Evolutionary conservation across 2,329 filamentous ascomycete species (phyloP), one percentile per base, ranked within the genome.

Genomic region (Talaromyces sp.): DNA sequence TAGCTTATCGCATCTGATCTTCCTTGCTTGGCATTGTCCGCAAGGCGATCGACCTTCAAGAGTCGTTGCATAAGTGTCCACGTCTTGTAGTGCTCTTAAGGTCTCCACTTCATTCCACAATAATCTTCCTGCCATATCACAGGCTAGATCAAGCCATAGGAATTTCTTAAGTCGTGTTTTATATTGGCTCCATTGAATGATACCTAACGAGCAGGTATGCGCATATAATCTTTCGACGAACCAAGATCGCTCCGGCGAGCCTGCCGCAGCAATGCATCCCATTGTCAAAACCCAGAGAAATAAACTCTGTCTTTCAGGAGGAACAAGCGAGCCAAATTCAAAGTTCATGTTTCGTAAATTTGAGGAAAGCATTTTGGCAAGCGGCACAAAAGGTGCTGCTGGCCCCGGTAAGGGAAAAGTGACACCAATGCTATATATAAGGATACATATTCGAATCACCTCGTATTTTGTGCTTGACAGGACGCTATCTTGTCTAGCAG

Each of bases 111-210:
- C 62, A 11, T 60, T 64, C 74, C 75, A 78, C 4, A 78, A 62
- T 2, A 64, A 62, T 43, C 70, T 62, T 7, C 70, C 76, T 2
- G 74, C 70, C 13, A 67, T 63, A 24, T 77, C 76, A 37, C 76
- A 78, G 19, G 77, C 75, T 14, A 66, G 56, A 11, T 76, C 74
- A 47, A 74, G 74, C 77, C 77, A 79, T 13, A 76, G 68, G 60
- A 78, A 70, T n/a, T 68, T 62, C 3, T 62, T 50, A 2, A 50
- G 47, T 16, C 47, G 22, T 14, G 13, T 50, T 14, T 31, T 50
- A 27, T 27, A 50, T 16, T 27, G 22, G 22, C 24, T 16, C 47
- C 47, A 50, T 50, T 50, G 6, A 3, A 50, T 0, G 24, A 31
- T 50, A 50, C 14, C 13, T 16, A 7, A 10, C 6, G 47, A 31